Conservation (phyloP, 2,329 filamentous ascomycete species). For the Diaporthe sp. region DNA sequence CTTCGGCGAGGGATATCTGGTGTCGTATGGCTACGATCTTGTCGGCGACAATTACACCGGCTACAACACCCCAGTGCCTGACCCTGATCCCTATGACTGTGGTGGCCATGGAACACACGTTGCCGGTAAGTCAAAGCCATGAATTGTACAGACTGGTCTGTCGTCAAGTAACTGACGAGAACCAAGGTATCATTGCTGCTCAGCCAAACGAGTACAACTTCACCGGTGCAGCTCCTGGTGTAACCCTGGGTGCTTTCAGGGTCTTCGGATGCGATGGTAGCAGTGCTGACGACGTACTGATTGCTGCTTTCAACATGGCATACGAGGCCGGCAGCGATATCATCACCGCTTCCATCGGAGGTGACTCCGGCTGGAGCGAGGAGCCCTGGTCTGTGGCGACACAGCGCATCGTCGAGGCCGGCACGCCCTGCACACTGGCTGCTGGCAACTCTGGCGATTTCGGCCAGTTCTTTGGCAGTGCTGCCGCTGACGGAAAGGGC, state of each 20-base stretch:
- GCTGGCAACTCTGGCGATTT: constrained; percentile 45
- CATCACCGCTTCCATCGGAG: constrained; percentile 48
- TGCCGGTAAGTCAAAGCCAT: constrained; percentile 10
- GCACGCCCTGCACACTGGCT: constrained; percentile 46
- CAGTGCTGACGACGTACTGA: constrained; percentile 53
- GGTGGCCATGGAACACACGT: constrained; percentile 39
- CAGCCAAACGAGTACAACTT: constrained; percentile 53
- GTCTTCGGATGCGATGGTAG: constrained; percentile 50
- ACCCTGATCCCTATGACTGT: constrained; percentile 20
- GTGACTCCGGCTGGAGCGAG: constrained; percentile 45
- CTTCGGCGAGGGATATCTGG: constrained; percentile 47
- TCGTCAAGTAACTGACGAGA: neutral
- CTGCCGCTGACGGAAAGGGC: constrained; percentile 44
- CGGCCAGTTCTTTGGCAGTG: constrained; percentile 43
- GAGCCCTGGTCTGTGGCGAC: constrained; percentile 44
- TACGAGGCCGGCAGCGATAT: constrained; percentile 55
- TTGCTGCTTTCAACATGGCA: constrained; percentile 56
- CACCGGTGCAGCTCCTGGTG: constrained; percentile 56
- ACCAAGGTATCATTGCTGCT: constrained; percentile 58
- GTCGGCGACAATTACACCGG: constrained; percentile 27
- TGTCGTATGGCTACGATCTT: constrained; percentile 32
- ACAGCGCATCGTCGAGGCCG: constrained; percentile 47
- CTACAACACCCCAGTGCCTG: constrained; percentile 23
- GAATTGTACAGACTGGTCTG: accelerated
- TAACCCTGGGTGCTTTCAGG: constrained; percentile 55